Conservation (phyloP, 2,329 filamentous ascomycete species). For the Hymenoscyphus salicellus region DNA sequence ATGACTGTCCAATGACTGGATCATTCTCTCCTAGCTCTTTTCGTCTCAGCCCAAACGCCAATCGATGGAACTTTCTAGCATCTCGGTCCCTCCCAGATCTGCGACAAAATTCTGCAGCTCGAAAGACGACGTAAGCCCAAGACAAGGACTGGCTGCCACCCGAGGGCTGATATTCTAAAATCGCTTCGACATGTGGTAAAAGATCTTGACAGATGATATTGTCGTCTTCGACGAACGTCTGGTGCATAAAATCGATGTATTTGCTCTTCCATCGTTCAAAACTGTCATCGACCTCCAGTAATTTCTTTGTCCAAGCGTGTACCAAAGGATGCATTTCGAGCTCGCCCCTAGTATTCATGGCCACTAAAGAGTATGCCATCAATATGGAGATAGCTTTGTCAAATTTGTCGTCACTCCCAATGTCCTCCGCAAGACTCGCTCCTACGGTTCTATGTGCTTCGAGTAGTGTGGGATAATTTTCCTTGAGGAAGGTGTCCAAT, state of each 20-base stretch:
- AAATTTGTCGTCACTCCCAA: neutral
- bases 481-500: conserved; percentile 19
- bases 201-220: neutral
- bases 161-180: too few relatives aligned
- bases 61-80: too few relatives aligned
- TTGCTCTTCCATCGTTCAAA: neutral
- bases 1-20: too few relatives aligned
- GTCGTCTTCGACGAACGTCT: neutral
- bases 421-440: neutral
- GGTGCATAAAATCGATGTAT: neutral
- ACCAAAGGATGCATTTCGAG: neutral
- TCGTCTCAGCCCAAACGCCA: too few relatives aligned
- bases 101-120: too few relatives aligned
- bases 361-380: neutral
- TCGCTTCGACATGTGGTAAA: too few relatives aligned
- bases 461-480: conserved; percentile 7
- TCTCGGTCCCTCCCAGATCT: too few relatives aligned
- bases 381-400: neutral
- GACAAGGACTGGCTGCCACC: too few relatives aligned
- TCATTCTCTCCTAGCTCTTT: too few relatives aligned
- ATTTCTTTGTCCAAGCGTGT: neutral
- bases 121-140: too few relatives aligned
- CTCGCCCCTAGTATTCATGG: neutral
- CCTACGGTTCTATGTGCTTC: neutral
- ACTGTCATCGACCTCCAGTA: neutral